Conservation (phyloP, 2,329 filamentous ascomycete genomes). For the Scolecobasidium constrictum region DNA sequence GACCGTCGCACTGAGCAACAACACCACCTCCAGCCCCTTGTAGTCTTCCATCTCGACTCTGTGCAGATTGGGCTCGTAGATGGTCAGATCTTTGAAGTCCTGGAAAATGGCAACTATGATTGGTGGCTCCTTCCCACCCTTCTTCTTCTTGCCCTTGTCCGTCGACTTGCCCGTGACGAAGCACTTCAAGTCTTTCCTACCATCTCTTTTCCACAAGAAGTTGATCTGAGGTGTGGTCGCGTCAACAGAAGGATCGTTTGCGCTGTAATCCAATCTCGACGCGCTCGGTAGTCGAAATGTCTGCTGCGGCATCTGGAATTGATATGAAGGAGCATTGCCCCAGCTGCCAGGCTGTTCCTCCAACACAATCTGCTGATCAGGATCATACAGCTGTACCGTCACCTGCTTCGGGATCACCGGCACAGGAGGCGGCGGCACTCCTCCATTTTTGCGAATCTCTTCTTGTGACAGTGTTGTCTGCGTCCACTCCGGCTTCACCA, state of each 20-base stretch:
- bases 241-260: slow-evolving; percentile 46
- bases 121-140: slow-evolving; percentile 76
- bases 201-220: slow-evolving; percentile 85
- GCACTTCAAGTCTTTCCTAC: slow-evolving; percentile 82
- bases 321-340: slow-evolving; percentile 73
- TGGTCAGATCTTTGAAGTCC: slow-evolving; percentile 62
- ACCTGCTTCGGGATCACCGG: slow-evolving; percentile 71
- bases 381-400: slow-evolving; percentile 83
- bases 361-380: slow-evolving; percentile 70
- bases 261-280: slow-evolving; percentile 66
- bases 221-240: slow-evolving; percentile 56
- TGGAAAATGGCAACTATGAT: slow-evolving; percentile 89
- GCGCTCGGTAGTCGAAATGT: slow-evolving; percentile 72
- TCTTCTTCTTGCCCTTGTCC: slow-evolving; percentile 43
- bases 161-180: slow-evolving; percentile 71
- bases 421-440: slow-evolving; percentile 52
- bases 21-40: slow-evolving; percentile 79
- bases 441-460: slow-evolving; percentile 61
- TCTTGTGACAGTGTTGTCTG: slow-evolving; percentile 73
- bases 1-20: slow-evolving; percentile 50
- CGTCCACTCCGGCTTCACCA: slow-evolving; percentile 75
- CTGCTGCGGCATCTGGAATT: slow-evolving; percentile 82
- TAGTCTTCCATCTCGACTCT: slow-evolving; percentile 87
- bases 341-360: slow-evolving; percentile 58
- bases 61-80: slow-evolving; percentile 88